phyloP scores from a whole-genome alignment of 495 filamentous ascomycete species.

The Saxophila tyrrhenica region DNA sequence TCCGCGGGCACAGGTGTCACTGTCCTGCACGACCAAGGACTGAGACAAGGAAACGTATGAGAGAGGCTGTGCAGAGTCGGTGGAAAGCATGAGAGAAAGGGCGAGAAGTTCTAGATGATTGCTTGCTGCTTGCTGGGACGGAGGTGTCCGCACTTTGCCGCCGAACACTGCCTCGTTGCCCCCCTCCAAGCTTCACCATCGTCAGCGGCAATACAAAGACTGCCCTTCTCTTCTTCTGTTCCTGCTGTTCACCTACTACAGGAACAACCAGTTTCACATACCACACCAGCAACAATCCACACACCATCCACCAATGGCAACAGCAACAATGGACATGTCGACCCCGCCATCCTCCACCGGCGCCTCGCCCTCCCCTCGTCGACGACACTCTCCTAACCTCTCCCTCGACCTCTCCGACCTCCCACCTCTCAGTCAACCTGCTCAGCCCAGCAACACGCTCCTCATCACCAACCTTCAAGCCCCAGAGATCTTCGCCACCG shows the following conservation, averaged over 20 bases:
- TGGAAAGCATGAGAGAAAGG: neutral
- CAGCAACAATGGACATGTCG: constrained; percentile 11
- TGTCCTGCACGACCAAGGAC: no score
- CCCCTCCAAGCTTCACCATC: no score
- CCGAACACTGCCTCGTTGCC: no score
- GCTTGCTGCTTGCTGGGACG: no score
- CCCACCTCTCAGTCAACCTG: constrained; percentile 65
- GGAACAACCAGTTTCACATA: neutral
- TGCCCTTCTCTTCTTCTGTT: neutral
- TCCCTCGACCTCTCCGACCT: constrained; percentile 72
- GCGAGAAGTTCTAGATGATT: neutral
- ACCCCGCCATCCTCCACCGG: constrained; percentile 9
- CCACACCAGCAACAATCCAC: neutral
- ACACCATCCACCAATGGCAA: neutral
- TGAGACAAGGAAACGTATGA: no score
- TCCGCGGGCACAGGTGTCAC: no score
- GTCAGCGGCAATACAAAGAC: no score
- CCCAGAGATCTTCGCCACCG: constrained; percentile 62
- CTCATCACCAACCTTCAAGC: constrained; percentile 73
- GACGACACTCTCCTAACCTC: constrained; percentile 40
- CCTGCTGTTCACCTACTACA: neutral
- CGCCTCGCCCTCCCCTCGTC: neutral
- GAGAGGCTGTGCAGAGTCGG: neutral
- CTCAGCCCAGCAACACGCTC: constrained; percentile 83
- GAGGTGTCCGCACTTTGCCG: no score